These are phyloP conservation scores for Erodium trifolium DNA, from an alignment of 441 rosid species.

Conservation along the genomic window DNA sequence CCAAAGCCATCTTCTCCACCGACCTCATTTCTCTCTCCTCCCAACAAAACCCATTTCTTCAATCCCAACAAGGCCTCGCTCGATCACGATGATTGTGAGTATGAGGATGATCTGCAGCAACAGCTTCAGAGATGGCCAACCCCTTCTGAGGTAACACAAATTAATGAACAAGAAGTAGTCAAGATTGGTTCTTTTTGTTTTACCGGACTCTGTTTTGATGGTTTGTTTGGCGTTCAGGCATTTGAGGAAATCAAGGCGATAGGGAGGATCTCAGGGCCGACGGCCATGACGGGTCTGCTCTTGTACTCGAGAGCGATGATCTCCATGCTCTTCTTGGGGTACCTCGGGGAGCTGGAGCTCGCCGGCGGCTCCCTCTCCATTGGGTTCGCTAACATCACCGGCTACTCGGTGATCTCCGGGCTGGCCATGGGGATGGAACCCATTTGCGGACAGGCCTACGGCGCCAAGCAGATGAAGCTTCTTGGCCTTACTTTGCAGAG, in stretches of 20 bases:
- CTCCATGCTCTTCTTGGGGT: conserved; percentile 91
- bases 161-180: too few relatives aligned
- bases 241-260: conserved; percentile 76
- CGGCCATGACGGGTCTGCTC: conserved; percentile 68
- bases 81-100: conserved; percentile 25
- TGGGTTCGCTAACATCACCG: conserved; percentile 93
- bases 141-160: conserved; percentile 51
- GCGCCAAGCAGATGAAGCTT: conserved; percentile 79
- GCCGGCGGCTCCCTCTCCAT: conserved; percentile 94
- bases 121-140: conserved; percentile 67
- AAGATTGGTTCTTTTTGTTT: too few relatives aligned
- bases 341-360: conserved; percentile 86
- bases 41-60: conserved; percentile 32
- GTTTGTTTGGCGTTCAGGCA: conserved; percentile 35
- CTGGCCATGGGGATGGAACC: conserved; percentile 99
- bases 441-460: conserved; percentile 93
- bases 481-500: conserved; percentile 91
- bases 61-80: conserved; percentile 23
- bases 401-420: conserved; percentile 94
- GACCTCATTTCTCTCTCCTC: conserved; percentile 23
- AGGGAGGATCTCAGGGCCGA: conserved; percentile 85
- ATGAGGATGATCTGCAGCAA: conserved; percentile 32
- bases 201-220: too few relatives aligned
- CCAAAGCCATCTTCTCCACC: conserved; percentile 35
- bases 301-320: conserved; percentile 84